A percentile compares a stretch with the other conserved stretches of the same genome.
Conservation (phyloP, 75 land plant species). For the Pinus tabuliformis region DNA sequence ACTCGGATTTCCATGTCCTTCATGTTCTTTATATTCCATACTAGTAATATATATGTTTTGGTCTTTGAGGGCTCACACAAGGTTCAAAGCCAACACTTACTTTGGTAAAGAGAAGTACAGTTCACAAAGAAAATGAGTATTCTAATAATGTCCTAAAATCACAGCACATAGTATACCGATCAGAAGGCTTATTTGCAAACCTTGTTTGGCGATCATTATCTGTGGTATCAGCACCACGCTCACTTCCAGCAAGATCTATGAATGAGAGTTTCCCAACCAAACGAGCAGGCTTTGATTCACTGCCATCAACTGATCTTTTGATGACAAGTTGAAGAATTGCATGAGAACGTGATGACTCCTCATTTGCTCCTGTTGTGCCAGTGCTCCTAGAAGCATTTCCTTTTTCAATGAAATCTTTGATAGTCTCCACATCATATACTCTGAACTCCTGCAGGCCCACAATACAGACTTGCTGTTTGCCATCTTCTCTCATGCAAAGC, state of each 20-base stretch:
- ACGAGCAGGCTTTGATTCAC: conserved; percentile 59
- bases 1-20: no score
- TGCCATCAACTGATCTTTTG: conserved; percentile 72
- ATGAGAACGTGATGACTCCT: conserved; percentile 99
- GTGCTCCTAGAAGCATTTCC: conserved; percentile 86
- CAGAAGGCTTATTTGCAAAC: conserved; percentile 31
- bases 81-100: no score
- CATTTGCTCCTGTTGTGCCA: conserved; percentile 96
- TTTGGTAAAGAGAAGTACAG: no score
- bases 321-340: conserved; percentile 96
- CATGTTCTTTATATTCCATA: no score
- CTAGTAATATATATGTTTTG: no score
- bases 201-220: conserved; percentile 98
- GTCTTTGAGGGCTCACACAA: no score
- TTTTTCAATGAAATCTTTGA: conserved; percentile 72
- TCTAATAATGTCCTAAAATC: neutral
- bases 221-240: conserved; percentile 98
- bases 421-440: conserved; percentile 69
- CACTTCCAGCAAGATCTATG: conserved; percentile 99
- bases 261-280: conserved; percentile 90
- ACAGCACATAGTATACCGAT: neutral
- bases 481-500: conserved; percentile 91
- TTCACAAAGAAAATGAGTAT: no score
- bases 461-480: conserved; percentile 85
- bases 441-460: conserved; percentile 82